phyloP scores from a whole-genome alignment of 1,284 basidiomycete genomes.

The Phylloporus sp. region DNA sequence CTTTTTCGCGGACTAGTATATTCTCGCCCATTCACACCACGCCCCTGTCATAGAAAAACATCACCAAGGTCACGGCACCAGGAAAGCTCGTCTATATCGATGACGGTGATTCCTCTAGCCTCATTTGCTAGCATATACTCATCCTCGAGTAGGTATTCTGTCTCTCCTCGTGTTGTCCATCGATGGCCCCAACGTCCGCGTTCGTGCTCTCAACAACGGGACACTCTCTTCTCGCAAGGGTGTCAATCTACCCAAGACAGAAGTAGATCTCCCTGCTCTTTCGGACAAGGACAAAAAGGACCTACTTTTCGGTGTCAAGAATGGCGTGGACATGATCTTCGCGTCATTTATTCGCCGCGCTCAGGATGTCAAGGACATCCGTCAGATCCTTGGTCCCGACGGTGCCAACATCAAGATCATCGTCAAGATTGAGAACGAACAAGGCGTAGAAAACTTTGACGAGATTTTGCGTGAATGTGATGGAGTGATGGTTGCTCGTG shows the following conservation, averaged over 20 bases:
- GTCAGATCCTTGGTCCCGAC: slow-evolving; percentile 88
- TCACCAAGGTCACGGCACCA: slow-evolving; percentile 93
- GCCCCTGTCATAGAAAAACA: slow-evolving; percentile 69
- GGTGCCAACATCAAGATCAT: slow-evolving; percentile 97
- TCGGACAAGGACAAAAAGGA: slow-evolving; percentile 99
- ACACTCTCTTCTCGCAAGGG: slow-evolving; percentile 96
- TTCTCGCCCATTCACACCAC: slow-evolving; percentile 18
- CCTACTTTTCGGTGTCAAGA: slow-evolving; percentile 94
- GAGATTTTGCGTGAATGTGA: slow-evolving; percentile 93
- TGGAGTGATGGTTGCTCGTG: slow-evolving; percentile 98
- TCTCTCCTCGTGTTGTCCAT: slow-evolving; percentile 92
- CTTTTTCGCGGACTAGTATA: slow-evolving; percentile 15
- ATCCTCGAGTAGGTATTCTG: slow-evolving; percentile 71
- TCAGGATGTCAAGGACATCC: slow-evolving; percentile 92
- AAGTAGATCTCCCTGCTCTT: slow-evolving; percentile 96
- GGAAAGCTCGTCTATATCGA: slow-evolving; percentile 98
- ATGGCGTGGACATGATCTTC: slow-evolving; percentile 98
- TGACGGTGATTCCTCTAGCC: slow-evolving; percentile 69
- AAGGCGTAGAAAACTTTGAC: slow-evolving; percentile 97
- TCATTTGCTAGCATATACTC: slow-evolving; percentile 8
- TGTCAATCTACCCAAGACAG: slow-evolving; percentile 98
- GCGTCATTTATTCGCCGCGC: slow-evolving; percentile 96
- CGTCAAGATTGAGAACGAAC: slow-evolving; percentile 98
- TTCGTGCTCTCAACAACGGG: slow-evolving; percentile 94
- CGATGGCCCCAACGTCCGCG: slow-evolving; percentile 81